Conservation (phyloP, 306 rosid species). For the Astragalus glycyphyllos region DNA sequence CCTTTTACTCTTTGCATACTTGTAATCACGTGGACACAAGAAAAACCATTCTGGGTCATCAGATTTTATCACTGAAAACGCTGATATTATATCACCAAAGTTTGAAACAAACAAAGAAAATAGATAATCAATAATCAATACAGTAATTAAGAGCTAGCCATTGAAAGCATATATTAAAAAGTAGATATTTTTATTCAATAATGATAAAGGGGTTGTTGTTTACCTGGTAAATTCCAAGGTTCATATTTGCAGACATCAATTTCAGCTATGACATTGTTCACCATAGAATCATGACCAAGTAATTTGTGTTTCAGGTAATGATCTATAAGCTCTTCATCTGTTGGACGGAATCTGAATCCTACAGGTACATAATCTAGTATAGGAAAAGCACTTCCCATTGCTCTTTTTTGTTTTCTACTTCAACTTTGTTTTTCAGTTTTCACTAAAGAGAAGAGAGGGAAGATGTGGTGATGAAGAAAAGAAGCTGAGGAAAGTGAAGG, state of each 20-base stretch:
- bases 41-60: constrained; percentile 69
- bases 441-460: neutral
- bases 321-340: constrained; percentile 65
- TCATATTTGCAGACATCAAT: constrained; percentile 57
- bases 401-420: neutral
- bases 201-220: neutral
- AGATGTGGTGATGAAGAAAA: neutral
- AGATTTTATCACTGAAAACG: constrained; percentile 35
- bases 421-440: neutral
- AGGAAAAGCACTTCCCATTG: constrained; percentile 18
- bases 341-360: constrained; percentile 72
- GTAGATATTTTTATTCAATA: too few relatives aligned
- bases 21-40: constrained; percentile 51
- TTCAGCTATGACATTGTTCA: constrained; percentile 42
- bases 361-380: constrained; percentile 28
- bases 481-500: neutral
- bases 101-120: neutral
- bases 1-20: constrained; percentile 43
- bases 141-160: neutral
- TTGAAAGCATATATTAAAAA: too few relatives aligned
- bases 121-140: neutral
- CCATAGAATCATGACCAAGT: constrained; percentile 17
- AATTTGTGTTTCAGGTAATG: constrained; percentile 58
- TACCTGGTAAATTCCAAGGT: constrained; percentile 65
- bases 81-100: constrained; percentile 37